phyloP scores from a whole-genome alignment of 1,284 basidiomycete species.

The Puccinia hordei region DNA sequence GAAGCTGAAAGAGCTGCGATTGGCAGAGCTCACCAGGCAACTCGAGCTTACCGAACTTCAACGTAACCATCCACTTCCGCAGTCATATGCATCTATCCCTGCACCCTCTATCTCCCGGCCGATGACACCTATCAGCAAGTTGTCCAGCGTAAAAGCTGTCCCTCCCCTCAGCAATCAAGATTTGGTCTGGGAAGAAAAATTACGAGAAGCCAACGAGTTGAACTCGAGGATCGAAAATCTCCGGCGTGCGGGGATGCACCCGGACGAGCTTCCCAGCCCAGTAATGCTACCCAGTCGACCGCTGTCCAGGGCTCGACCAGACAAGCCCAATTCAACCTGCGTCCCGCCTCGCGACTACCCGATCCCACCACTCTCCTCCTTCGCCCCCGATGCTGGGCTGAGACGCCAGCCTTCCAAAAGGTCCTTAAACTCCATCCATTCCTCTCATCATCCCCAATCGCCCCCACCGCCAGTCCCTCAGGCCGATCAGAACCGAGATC shows the following conservation, averaged over 20 bases:
- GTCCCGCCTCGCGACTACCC: slow-evolving; percentile 7
- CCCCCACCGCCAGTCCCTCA: not conserved
- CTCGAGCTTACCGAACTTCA: slow-evolving; percentile 29
- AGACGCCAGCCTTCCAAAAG: slow-evolving; percentile 12
- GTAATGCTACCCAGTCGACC: slow-evolving; percentile 30
- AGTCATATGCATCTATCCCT: not conserved
- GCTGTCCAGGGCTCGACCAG: not conserved
- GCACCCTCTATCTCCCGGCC: not conserved
- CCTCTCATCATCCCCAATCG: slow-evolving; percentile 1
- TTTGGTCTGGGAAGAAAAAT: slow-evolving; percentile 31
- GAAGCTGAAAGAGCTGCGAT: slow-evolving; percentile 35
- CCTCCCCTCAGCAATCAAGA: not conserved
- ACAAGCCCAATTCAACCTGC: not conserved
- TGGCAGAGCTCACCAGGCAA: slow-evolving; percentile 35
- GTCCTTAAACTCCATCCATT: slow-evolving; percentile 10
- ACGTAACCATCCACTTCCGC: not conserved
- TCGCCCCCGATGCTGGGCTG: not conserved
- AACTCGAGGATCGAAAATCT: slow-evolving; percentile 40
- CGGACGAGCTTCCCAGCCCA: slow-evolving; percentile 39
- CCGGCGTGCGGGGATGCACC: slow-evolving; percentile 32
- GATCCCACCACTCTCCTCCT: not conserved
- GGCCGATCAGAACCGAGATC: not conserved
- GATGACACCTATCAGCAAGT: slow-evolving; percentile 11
- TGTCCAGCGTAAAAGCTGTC: not conserved
- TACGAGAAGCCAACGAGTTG: slow-evolving; percentile 30